Percentiles rank a stretch among this genome's conserved stretches.
These are phyloP conservation scores for Yamadazyma aaseri DNA, from an alignment of 1,139 yeast genomes.

Conservation along the genomic window DNA sequence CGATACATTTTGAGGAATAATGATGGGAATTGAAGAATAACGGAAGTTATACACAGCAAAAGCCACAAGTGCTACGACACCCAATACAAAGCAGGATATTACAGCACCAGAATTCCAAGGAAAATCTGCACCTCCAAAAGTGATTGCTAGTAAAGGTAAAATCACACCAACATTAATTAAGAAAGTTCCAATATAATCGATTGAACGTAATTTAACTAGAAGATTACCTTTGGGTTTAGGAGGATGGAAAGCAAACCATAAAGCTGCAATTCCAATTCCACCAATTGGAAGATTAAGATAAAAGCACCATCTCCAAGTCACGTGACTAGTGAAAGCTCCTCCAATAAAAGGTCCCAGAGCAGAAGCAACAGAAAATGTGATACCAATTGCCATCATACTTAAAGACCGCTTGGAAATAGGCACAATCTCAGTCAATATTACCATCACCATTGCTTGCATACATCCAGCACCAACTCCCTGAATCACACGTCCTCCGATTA, in stretches of 20 bases:
- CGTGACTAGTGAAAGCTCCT: slow-evolving; percentile 61
- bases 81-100: slow-evolving; percentile 52
- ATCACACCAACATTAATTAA: slow-evolving; percentile 30
- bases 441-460: slow-evolving; percentile 55
- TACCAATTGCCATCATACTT: slow-evolving; percentile 48
- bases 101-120: slow-evolving; percentile 53
- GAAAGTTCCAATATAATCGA: slow-evolving; percentile 35
- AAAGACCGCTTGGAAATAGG: slow-evolving; percentile 59
- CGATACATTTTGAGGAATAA: slow-evolving; percentile 41
- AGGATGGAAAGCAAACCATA: slow-evolving; percentile 54
- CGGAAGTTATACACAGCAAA: slow-evolving; percentile 51
- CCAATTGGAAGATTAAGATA: slow-evolving; percentile 71
- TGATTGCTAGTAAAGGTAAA: slow-evolving; percentile 30
- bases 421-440: slow-evolving; percentile 60
- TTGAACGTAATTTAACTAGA: slow-evolving; percentile 36
- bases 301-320: slow-evolving; percentile 79
- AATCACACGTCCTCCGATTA: slow-evolving; percentile 69
- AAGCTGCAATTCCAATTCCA: slow-evolving; percentile 49
- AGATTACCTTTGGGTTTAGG: slow-evolving; percentile 46
- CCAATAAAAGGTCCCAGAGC: slow-evolving; percentile 68
- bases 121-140: slow-evolving; percentile 35
- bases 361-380: slow-evolving; percentile 54
- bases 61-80: slow-evolving; percentile 41
- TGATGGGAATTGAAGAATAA: slow-evolving; percentile 44
- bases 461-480: slow-evolving; percentile 79